Percentiles rank a stretch among this genome's conserved stretches.
Conservation (phyloP, 2,329 filamentous ascomycete species). For the Ceratocystis papillata region DNA sequence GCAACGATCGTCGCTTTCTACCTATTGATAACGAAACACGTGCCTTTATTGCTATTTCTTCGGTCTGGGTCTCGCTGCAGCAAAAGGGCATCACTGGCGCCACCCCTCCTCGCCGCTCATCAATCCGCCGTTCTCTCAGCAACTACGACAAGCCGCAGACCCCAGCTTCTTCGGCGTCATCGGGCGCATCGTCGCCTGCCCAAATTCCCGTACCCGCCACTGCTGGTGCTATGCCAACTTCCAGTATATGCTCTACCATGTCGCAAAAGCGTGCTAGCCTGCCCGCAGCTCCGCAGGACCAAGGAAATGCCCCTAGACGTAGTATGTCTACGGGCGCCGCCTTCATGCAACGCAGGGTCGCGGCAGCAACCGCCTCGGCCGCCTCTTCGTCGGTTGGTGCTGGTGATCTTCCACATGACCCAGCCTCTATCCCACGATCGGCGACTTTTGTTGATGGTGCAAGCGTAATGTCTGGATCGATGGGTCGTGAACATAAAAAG, state of each 20-base stretch:
- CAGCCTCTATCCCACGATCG: background rate
- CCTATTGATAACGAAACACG: constrained; percentile 27
- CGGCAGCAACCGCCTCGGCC: background rate
- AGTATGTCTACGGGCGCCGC: constrained; percentile 27
- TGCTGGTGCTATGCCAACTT: background rate
- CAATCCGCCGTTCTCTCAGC: constrained; percentile 14
- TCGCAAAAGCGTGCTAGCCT: constrained; percentile 19
- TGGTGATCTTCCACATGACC: constrained; percentile 8
- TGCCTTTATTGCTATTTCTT: constrained; percentile 27
- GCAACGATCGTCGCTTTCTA: constrained; percentile 23
- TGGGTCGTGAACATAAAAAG: constrained; percentile 18
- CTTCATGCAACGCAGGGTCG: constrained; percentile 26
- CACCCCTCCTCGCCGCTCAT: constrained; percentile 16
- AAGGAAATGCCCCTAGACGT: constrained; percentile 23
- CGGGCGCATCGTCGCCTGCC: constrained; percentile 8
- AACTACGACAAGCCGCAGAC: constrained; percentile 12
- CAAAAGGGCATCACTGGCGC: constrained; percentile 25
- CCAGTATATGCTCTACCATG: background rate
- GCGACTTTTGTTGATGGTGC: background rate
- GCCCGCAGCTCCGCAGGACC: constrained; percentile 5
- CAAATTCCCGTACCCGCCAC: background rate
- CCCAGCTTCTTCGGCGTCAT: constrained; percentile 8
- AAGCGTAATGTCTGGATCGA: background rate
- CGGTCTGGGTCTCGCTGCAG: constrained; percentile 28
- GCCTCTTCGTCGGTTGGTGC: background rate